These are phyloP conservation scores for Collybiopsis confluens DNA, from an alignment of 768 basidiomycete species.

Conservation along the genomic window DNA sequence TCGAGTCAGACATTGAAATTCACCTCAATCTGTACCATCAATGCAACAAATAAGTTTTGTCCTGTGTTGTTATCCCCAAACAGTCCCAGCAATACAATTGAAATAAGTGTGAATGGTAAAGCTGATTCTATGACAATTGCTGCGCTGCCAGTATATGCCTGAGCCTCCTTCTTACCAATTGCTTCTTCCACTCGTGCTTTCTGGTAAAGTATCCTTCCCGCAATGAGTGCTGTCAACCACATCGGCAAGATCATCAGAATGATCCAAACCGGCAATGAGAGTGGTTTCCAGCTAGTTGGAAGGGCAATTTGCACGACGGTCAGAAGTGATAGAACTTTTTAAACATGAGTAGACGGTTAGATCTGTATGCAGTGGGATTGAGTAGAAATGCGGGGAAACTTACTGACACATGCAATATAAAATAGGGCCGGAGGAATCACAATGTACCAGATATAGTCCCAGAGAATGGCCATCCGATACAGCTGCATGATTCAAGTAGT, in stretches of 20 bases:
- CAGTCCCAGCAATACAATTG: too few relatives aligned
- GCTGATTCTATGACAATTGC: too few relatives aligned
- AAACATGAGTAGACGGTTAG: too few relatives aligned
- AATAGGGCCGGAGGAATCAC: constrained; percentile 16
- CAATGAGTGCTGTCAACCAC: constrained; percentile 26
- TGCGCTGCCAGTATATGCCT: too few relatives aligned
- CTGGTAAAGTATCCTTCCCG: constrained; percentile 25
- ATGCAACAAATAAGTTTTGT: too few relatives aligned
- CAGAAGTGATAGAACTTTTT: constrained; percentile 27
- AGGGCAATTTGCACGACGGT: constrained; percentile 24
- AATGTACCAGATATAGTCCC: constrained; percentile 18
- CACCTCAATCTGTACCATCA: constrained; percentile 20
- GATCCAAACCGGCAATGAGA: constrained; percentile 27
- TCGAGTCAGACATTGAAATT: constrained; percentile 10
- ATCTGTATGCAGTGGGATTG: too few relatives aligned
- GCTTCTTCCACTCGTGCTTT: constrained; percentile 15
- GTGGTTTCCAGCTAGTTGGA: constrained; percentile 22
- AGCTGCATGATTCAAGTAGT: constrained; percentile 21
- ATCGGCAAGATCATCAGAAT: constrained; percentile 28
- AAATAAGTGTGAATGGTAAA: too few relatives aligned
- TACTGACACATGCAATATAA: constrained; percentile 17
- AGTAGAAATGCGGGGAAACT: neutral
- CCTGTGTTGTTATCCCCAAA: too few relatives aligned
- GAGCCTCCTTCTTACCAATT: too few relatives aligned
- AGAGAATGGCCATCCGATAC: constrained; percentile 31